Conservation (phyloP, 1,284 basidiomycete species). For the Cystobasidium sp. region DNA sequence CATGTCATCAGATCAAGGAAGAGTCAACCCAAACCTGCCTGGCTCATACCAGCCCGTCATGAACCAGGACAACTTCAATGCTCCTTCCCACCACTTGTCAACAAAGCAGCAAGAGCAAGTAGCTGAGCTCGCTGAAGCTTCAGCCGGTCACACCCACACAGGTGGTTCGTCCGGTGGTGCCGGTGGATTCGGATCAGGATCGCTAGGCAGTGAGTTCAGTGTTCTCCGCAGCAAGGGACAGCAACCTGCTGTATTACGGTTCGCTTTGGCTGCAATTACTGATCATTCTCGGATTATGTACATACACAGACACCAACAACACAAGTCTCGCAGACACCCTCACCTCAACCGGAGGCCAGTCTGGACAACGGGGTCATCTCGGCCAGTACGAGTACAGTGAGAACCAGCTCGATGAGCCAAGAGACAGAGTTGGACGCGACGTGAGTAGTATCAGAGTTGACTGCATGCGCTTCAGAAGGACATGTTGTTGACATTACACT, state of each 20-base stretch:
- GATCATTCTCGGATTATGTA: too few species aligned
- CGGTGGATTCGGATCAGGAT: neutral
- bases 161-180: neutral
- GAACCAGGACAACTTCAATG: conserved; percentile 22
- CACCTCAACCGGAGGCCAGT: conserved; percentile 2
- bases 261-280: too few species aligned
- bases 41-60: conserved; percentile 17
- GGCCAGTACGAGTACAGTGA: conserved; percentile 20
- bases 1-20: neutral
- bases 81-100: conserved; percentile 22
- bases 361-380: neutral
- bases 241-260: neutral
- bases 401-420: conserved; percentile 14
- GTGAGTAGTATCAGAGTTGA: neutral
- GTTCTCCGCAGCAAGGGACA: neutral
- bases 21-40: conserved; percentile 27
- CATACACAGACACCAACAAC: neutral
- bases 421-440: neutral
- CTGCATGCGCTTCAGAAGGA: neutral
- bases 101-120: conserved; percentile 21
- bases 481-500: neutral
- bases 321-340: neutral
- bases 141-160: conserved; percentile 9
- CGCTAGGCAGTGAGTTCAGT: neutral
- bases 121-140: conserved; percentile 31